phyloP scores from a whole-genome alignment of 2,329 filamentous ascomycete species.

The Tolypocladium nubicola region DNA sequence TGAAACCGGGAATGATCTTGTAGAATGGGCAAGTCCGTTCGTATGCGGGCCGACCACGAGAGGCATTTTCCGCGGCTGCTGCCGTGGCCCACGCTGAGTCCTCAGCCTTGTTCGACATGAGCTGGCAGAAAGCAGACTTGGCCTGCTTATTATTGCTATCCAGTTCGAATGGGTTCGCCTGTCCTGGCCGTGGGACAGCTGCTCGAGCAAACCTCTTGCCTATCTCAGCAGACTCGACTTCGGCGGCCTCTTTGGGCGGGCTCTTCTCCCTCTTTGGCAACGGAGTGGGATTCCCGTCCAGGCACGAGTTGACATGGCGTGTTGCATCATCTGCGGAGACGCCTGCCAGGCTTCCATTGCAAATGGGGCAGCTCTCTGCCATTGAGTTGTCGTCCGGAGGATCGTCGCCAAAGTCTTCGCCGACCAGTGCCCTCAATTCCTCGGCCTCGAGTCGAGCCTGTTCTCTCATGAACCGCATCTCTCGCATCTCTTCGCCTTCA shows the following conservation, averaged over 20 bases:
- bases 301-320: constrained; percentile 82
- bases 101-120: constrained; percentile 90
- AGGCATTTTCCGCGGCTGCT: constrained; percentile 65
- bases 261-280: constrained; percentile 25
- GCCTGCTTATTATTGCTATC: constrained; percentile 24
- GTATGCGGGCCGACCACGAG: constrained; percentile 77
- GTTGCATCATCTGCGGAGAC: constrained; percentile 57
- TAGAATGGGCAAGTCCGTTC: constrained; percentile 94
- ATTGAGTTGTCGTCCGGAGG: constrained; percentile 18
- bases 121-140: constrained; percentile 74
- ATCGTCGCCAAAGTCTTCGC: constrained; percentile 23
- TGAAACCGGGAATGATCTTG: constrained; percentile 91
- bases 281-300: constrained; percentile 69
- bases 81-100: constrained; percentile 83
- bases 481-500: constrained; percentile 54
- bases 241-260: constrained; percentile 8
- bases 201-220: constrained; percentile 56
- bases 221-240: constrained; percentile 26
- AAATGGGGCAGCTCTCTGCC: constrained; percentile 61
- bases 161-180: constrained; percentile 65
- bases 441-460: constrained; percentile 57
- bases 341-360: constrained; percentile 51
- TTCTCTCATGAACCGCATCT: constrained; percentile 64
- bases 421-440: constrained; percentile 32
- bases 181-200: constrained; percentile 64